phyloP scores from a whole-genome alignment of 352 stramenopile species.

The Phytophthora citricola region DNA sequence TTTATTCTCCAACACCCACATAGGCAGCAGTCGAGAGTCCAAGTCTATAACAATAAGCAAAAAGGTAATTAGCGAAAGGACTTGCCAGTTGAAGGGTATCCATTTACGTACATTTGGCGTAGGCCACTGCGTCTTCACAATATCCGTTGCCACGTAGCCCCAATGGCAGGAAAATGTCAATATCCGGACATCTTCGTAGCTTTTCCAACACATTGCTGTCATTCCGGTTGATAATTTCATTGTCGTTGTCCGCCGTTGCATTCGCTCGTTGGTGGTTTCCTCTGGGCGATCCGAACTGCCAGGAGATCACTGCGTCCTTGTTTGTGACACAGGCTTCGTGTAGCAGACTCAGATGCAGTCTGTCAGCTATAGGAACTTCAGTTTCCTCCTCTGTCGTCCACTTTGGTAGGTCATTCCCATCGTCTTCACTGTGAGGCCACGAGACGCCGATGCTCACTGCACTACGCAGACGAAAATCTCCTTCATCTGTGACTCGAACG shows the following conservation, averaged over 20 bases:
- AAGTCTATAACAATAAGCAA: conserved; percentile 27
- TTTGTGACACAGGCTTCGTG: conserved; percentile 43
- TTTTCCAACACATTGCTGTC: conserved; percentile 47
- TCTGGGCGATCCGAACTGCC: conserved; percentile 30
- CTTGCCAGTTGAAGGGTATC: background rate
- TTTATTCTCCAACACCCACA: conserved; percentile 42
- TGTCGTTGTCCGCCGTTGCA: conserved; percentile 11
- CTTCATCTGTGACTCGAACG: background rate
- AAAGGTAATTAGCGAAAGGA: background rate
- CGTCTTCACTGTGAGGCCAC: background rate
- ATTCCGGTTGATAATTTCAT: conserved; percentile 23
- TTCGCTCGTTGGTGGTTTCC: conserved; percentile 10
- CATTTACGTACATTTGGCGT: conserved; percentile 54
- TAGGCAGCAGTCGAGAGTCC: conserved; percentile 45
- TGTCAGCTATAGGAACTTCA: conserved; percentile 29
- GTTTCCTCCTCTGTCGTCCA: conserved; percentile 1
- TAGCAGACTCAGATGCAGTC: conserved; percentile 43
- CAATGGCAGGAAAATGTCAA: conserved; percentile 68
- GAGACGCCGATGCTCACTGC: conserved; percentile 10
- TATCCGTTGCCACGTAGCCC: conserved; percentile 65
- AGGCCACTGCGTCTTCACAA: conserved; percentile 71
- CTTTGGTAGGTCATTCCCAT: background rate
- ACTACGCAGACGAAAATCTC: conserved; percentile 4
- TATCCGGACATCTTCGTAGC: conserved; percentile 53
- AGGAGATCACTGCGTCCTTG: conserved; percentile 41